A percentile compares a stretch with the other conserved stretches of the same genome.
phyloP scores from a whole-genome alignment of 2,329 filamentous ascomycete species.

The Paecilomyces sp. region DNA sequence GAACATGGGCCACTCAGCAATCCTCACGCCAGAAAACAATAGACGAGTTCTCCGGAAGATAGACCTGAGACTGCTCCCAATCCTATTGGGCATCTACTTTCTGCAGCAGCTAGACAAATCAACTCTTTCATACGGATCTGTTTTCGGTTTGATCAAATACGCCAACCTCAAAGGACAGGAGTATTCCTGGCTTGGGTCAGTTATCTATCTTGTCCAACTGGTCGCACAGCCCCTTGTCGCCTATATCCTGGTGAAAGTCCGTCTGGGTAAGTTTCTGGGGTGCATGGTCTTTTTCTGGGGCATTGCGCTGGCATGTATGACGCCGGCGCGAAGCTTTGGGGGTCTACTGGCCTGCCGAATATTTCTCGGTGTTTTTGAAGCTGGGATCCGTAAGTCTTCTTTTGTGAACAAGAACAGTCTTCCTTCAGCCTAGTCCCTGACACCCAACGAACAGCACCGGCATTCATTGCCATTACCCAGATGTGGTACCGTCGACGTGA shows the following conservation, averaged over 20 bases:
- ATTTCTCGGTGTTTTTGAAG: constrained; percentile 53
- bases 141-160: constrained; percentile 56
- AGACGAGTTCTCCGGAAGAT: constrained; percentile 45
- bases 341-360: constrained; percentile 47
- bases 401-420: not conserved
- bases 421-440: not conserved
- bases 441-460: constrained; percentile 33
- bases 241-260: constrained; percentile 52
- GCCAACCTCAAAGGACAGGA: constrained; percentile 50
- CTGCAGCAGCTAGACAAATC: constrained; percentile 59
- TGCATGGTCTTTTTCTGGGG: constrained; percentile 47
- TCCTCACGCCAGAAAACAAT: constrained; percentile 48
- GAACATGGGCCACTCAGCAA: constrained; percentile 37
- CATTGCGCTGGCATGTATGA: constrained; percentile 45
- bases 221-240: constrained; percentile 47
- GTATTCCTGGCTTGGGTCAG: constrained; percentile 45
- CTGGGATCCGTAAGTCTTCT: constrained; percentile 24
- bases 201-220: constrained; percentile 50
- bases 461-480: constrained; percentile 47
- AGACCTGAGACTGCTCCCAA: constrained; percentile 45
- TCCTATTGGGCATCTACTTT: constrained; percentile 56
- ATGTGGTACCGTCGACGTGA: constrained; percentile 50
- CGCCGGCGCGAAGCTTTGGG: constrained; percentile 44
- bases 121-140: constrained; percentile 53
- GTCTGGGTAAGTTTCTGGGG: constrained; percentile 54